Evolutionary conservation across 2,329 filamentous ascomycete genomes (phyloP).

Genomic region (Remersonia thermophila): DNA sequence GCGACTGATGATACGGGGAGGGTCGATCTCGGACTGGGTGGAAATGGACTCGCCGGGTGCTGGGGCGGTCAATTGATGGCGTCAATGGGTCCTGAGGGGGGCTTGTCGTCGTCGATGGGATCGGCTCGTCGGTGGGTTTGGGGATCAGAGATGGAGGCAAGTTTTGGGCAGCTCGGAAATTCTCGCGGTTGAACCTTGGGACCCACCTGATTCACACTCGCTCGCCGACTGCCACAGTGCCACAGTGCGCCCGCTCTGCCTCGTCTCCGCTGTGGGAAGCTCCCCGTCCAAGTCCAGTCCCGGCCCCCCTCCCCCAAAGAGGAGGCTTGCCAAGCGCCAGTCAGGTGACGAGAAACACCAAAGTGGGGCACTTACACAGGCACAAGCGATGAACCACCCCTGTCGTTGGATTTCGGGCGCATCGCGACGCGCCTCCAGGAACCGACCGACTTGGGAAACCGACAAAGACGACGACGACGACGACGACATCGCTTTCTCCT

Average conservation of each 20-base stretch:
- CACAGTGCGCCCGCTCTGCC: too few species aligned
- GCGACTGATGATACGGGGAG: constrained; percentile 8
- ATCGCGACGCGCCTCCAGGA: too few species aligned
- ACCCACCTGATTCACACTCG: constrained; percentile 5
- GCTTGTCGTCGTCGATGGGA: constrained; percentile 13
- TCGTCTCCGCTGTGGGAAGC: too few species aligned
- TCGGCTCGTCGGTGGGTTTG: too few species aligned
- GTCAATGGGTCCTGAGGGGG: constrained; percentile 15
- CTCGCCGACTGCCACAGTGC: background rate
- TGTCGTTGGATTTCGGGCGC: background rate
- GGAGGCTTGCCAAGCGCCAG: constrained; percentile 6
- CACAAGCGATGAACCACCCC: constrained; percentile 4
- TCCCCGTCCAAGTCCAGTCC: too few species aligned
- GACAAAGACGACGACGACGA: too few species aligned
- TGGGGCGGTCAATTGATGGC: constrained; percentile 14
- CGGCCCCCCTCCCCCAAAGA: background rate
- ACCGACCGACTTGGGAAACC: background rate
- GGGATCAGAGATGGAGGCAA: constrained; percentile 5
- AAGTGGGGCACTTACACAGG: constrained; percentile 7
- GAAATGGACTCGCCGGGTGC: constrained; percentile 9
- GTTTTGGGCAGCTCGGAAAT: constrained; percentile 25
- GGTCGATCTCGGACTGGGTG: too few species aligned
- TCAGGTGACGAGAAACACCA: constrained; percentile 7
- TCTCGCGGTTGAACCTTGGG: constrained; percentile 22
- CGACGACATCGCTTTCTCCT: too few species aligned